Base-by-base conservation (phyloP, 164 flowering plant genomes). In the Magnolia kwangsiensis region DNA sequence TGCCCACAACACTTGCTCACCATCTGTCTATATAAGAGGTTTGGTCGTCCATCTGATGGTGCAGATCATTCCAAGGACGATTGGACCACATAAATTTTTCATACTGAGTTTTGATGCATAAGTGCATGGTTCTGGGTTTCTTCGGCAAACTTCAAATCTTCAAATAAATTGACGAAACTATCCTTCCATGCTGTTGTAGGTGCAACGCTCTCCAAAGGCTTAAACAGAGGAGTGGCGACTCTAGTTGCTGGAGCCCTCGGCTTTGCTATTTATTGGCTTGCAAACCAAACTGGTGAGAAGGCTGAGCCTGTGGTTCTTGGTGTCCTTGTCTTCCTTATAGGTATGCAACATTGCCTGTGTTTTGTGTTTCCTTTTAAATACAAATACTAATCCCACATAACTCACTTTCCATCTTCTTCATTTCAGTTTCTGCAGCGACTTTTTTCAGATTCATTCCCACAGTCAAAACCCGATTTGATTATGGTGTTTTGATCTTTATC, bases 391-490 rank as follows among this genome's bases (percentile, higher is more conserved):
- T 37, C 6, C 45, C 45, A 37, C 7, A 37, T 37, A 3, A 8
- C 63, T 24, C 67, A 13, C 51, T 21, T 49, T 74, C 61, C 75
- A 71, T 51, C 2, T 20, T 45, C 68, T 61, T 73, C 24, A 13
- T 74, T 76, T 69, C 93, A 93, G 98, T 91, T 77, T 77, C 91
- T 16, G 88, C 88, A 31, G 85, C 93, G 11, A 91, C 98, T 3
- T 93, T 91, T 73, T 86, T 90, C 3, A 76, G 98, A 75, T 91
- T 93, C 74, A 88, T 91, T 50, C 96, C 98, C 4, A 68, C 84
- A 0, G 81, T 93, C 45, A 93, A 90, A 73, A 86, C 85, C 0
- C 86, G 90, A 51, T 93, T 88, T 21, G 98, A 93, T 63, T 93
- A 91, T 76, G 96, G 96, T 7, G 83, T 84, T 31, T 9, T 87